A percentile compares a stretch with the other conserved stretches of the same genome.
Evolutionary conservation across 1,284 basidiomycete species (phyloP).

Genomic region (Cutaneotrichosporon cyanovorans): DNA sequence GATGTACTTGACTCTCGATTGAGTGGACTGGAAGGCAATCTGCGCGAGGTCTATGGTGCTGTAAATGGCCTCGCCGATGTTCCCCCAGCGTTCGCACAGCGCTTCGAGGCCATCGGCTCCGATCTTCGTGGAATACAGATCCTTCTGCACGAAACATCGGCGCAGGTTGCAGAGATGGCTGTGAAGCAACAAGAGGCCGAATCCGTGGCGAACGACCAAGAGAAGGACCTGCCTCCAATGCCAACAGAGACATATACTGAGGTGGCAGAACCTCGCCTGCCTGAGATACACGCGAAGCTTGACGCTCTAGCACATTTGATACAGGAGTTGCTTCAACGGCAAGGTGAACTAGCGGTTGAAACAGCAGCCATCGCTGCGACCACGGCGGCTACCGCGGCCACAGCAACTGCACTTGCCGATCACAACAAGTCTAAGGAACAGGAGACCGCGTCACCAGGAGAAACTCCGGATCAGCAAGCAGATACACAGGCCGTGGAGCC

Average conservation of each 20-base stretch:
- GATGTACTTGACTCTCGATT: too few species aligned
- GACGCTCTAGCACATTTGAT: slow-evolving; percentile 34
- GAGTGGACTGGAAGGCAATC: background rate
- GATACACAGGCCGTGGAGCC: background rate
- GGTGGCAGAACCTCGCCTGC: slow-evolving; percentile 5
- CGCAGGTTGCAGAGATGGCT: background rate
- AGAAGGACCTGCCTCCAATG: slow-evolving; percentile 4
- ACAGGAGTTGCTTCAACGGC: slow-evolving; percentile 23
- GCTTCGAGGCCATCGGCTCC: slow-evolving; percentile 5
- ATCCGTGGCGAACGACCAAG: slow-evolving; percentile 20
- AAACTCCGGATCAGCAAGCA: background rate
- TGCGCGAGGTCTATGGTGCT: background rate
- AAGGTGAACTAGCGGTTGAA: background rate
- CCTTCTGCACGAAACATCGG: background rate
- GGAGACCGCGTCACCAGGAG: slow-evolving; percentile 23
- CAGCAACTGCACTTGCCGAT: background rate
- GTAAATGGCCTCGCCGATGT: background rate
- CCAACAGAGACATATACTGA: slow-evolving; percentile 4
- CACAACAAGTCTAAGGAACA: slow-evolving; percentile 6
- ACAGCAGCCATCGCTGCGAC: background rate
- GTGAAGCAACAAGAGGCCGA: slow-evolving; percentile 17
- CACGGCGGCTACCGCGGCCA: background rate
- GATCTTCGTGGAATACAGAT: slow-evolving; percentile 10
- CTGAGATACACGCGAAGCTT: slow-evolving; percentile 32
- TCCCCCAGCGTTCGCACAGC: background rate